Evolutionary conservation across 2,329 filamentous ascomycete species (phyloP), one percentile per base, ranked within the genome.

Genomic region (Aureobasidium sp.): DNA sequence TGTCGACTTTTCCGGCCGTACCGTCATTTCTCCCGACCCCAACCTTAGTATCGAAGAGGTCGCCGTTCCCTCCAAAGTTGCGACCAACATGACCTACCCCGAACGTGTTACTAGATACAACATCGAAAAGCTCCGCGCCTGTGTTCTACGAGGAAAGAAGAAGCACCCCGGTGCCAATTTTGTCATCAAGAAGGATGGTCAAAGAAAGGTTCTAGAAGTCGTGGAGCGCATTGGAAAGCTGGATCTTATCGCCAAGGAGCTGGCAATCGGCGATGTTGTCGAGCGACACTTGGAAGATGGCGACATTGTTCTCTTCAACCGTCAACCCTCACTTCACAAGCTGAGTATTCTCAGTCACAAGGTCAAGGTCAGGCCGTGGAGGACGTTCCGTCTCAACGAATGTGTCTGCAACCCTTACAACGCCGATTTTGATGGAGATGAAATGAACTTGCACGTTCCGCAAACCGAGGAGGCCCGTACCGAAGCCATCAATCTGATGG

Each of bases 331-430:
- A 1, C 83, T 99, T 9, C 94, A 99, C 81, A 99, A 97, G 75
- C 88, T 99, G 67, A 96, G 91, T 86, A 99, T 99, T 74, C 91
- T 99, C 77, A 93, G 90, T 71, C 94, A 99, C 79, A 86, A 89
- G 70, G 94, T 88, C 68, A 97, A 97, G 75, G 86, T 99, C 53
- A 86, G 94, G 55, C 94, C 93, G 0, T 96, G 94, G 87, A 87
- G 92, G 74, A 99, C 94, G 0, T 97, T 99, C 73, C 88, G 94
- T 61, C 82, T 99, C 20, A 99, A 99, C 72, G 94, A 99, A 74
- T 99, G 94, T 83, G 94, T 96, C 1, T 99, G 94, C 76, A 92
- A 89, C 65, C 94, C 94, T 3, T 99, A 99, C 81, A 99, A 99
- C 69, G 94, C 94, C 62, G 94, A 99, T 83, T 99, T 99, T 68